These are phyloP conservation scores for Colletotrichum spinosum DNA, from an alignment of 2,329 filamentous ascomycete species.

Conservation along the genomic window DNA sequence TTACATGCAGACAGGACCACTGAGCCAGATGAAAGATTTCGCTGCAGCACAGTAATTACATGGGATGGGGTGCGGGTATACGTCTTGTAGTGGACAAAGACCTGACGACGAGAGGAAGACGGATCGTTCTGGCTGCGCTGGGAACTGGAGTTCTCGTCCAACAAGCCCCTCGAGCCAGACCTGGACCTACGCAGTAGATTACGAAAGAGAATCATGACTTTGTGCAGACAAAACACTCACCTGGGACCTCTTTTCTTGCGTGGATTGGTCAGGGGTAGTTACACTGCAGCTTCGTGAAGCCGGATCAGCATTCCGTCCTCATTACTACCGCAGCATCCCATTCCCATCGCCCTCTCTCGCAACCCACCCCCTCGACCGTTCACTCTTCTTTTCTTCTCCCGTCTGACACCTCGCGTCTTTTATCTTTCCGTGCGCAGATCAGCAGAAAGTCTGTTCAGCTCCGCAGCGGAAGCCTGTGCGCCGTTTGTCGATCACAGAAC, in stretches of 20 bases:
- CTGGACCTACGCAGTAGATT: not conserved
- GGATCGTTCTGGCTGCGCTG: not conserved
- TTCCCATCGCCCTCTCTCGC: not conserved
- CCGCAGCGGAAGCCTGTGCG: conserved; percentile 24
- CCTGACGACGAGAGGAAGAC: not conserved
- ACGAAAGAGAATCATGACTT: too few relatives aligned
- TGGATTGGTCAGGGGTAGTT: not conserved
- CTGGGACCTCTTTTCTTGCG: not conserved
- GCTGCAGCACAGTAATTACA: not conserved
- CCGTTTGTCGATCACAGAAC: conserved; percentile 23
- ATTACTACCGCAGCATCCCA: conserved; percentile 15
- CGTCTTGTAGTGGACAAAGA: too few relatives aligned
- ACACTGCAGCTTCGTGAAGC: not conserved
- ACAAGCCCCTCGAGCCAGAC: conserved; percentile 6
- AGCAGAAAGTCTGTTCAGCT: not conserved
- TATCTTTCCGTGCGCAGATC: conserved; percentile 10
- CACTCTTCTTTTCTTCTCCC: conserved; percentile 10
- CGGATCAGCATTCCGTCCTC: conserved; percentile 5
- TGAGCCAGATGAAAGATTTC: not conserved
- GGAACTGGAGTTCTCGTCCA: not conserved
- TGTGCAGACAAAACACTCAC: not conserved
- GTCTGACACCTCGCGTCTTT: conserved; percentile 10
- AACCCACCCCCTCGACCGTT: not conserved
- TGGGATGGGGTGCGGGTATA: too few relatives aligned
- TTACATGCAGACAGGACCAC: conserved; percentile 2